Conservation (phyloP, 805 yeast species). For the Metschnikowia hibisci region DNA sequence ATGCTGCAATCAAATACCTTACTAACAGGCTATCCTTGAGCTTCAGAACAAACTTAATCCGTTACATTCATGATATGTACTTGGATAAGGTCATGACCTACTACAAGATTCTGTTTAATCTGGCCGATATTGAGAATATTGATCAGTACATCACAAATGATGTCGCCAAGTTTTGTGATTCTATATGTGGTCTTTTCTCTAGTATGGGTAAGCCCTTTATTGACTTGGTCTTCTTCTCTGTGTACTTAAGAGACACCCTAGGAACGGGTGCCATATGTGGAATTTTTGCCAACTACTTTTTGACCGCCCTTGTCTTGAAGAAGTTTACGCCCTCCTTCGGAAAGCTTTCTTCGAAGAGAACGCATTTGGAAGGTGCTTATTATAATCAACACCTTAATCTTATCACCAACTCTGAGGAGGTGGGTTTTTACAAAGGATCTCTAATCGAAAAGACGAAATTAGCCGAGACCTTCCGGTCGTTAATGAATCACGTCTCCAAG, state of each 20-base stretch:
- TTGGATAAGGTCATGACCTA: conserved; percentile 76
- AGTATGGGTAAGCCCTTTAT: conserved; percentile 89
- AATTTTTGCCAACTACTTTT: conserved; percentile 72
- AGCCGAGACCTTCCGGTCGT: conserved; percentile 50
- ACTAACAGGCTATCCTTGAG: conserved; percentile 74
- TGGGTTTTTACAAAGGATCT: conserved; percentile 90
- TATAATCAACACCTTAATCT: conserved; percentile 81
- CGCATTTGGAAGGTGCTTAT: conserved; percentile 83
- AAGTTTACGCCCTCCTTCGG: conserved; percentile 83
- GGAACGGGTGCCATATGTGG: conserved; percentile 86
- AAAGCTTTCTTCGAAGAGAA: conserved; percentile 62
- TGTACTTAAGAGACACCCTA: conserved; percentile 77
- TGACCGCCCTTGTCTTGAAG: conserved; percentile 74
- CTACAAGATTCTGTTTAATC: conserved; percentile 70
- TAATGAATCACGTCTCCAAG: conserved; percentile 50
- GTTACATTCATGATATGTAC: conserved; percentile 88
- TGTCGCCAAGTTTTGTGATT: conserved; percentile 71
- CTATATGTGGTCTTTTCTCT: conserved; percentile 79
- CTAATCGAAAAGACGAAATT: conserved; percentile 70
- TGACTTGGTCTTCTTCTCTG: conserved; percentile 78
- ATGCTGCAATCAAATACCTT: conserved; percentile 80
- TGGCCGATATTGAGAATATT: conserved; percentile 55
- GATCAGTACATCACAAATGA: conserved; percentile 89
- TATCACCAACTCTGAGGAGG: conserved; percentile 87
- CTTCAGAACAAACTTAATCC: conserved; percentile 76